Evolutionary conservation across 2,329 filamentous ascomycete genomes (phyloP), one percentile per base, ranked within the genome.

Genomic region (Cercospora zeina): DNA sequence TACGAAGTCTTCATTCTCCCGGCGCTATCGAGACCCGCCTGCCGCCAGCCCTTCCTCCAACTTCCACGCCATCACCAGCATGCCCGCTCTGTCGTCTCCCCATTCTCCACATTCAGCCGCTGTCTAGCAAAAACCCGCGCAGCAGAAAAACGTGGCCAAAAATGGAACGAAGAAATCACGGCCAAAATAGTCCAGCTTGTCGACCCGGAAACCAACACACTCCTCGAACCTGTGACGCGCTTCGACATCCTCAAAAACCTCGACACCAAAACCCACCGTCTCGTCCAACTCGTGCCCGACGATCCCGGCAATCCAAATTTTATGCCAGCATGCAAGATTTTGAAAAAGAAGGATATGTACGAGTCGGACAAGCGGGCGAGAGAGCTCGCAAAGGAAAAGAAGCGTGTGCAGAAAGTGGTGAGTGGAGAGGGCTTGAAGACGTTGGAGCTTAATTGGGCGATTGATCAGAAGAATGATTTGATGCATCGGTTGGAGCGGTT

Each of bases 371-470:
- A 80, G 59, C 75, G 73, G 34, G 57, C 59, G 58, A 75, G 77
- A 63, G 75, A 80, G 67, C 73, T 75, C 54, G 67, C 74, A 45
- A 80, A 80, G 64, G 76, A 80, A 64, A 79, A 77, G 66, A 78
- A 78, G 65, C 75, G 77, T 69, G 79, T 73, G 67, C 77, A 74
- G 58, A 78, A 79, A 50, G 77, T 78, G 62, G 51, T 19, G 10
- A 50, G 49, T 24, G 68, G 72, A 19, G 71, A 78, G 36, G 81
- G 80, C 67, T 73, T 76, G 14, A 97, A 97, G 78, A 88, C 88
- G 72, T 76, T 97, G n/a, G 93, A 97, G 77, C 70, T 97, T 69
- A 93, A 91, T 75, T 97, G 93, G 93, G 87, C 88, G 34, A 96
- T 96, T 71, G 87, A 87, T 64, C 72, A 76, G 11, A 53, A 53